A percentile compares a stretch with the other conserved stretches of the same genome.
Conservation (phyloP, 169 alveolate species). For the Plasmodium adleri region DNA sequence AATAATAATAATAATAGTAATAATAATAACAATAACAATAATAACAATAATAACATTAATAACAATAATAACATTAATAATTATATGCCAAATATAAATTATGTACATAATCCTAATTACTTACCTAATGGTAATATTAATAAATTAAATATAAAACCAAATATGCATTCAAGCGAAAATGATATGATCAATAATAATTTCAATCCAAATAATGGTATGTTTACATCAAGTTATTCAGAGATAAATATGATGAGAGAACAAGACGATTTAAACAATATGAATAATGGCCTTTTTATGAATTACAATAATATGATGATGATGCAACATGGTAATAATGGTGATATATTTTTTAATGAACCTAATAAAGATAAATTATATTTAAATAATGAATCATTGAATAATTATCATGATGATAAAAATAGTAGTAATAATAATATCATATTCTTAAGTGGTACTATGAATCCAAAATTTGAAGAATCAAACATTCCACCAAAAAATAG, state of each 20-base stretch:
- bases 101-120: neutral
- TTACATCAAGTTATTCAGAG: conserved; percentile 29
- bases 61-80: conserved; percentile 1
- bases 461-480: conserved; percentile 49
- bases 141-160: neutral
- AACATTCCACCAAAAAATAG: conserved; percentile 10
- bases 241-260: conserved; percentile 21
- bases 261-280: conserved; percentile 24
- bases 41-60: neutral
- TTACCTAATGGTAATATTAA: neutral
- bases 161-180: neutral
- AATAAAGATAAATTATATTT: conserved; percentile 40
- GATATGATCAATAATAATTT: neutral
- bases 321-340: neutral
- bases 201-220: conserved; percentile 23
- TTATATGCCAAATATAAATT: neutral
- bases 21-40: neutral
- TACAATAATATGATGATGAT: conserved; percentile 7
- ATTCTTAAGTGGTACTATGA: conserved; percentile 21
- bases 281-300: conserved; percentile 15
- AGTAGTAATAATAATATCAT: neutral
- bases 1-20: neutral
- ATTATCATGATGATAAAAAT: conserved; percentile 36
- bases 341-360: conserved; percentile 24
- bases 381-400: conserved; percentile 16